Evolutionary conservation across 2,329 filamentous ascomycete genomes (phyloP), one percentile per base, ranked within the genome.

Genomic region (Aspergillus floridensis): DNA sequence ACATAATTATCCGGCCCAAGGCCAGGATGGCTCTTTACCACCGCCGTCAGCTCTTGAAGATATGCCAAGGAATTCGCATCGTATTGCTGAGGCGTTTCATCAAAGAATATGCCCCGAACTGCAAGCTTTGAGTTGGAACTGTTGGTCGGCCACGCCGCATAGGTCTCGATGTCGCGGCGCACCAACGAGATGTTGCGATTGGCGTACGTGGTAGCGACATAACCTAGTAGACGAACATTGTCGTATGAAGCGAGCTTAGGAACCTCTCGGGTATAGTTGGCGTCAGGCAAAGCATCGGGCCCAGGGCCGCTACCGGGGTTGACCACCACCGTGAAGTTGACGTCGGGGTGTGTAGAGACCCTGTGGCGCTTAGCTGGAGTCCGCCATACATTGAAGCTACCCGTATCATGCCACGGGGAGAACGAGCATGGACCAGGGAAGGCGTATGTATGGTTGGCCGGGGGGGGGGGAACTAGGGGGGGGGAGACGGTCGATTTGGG

Each of bases 121-220:
- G 75, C 70, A 53, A 82, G 67, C 46, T 72, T 72, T 12, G 71
- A 65, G 61, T 74, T 72, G 19, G 70, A 69, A 53, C 69, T 71
- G 56, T 69, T 72, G 16, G 63, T 65, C 11, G 75, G 68, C 80
- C 80, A 83, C 41, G 72, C 75, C 16, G 74, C 76, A 59, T 82
- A 82, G 4, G 70, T 72, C 54, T 74, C 73, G 49, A 83, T 76
- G 60, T 83, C 81, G 59, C 70, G 64, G 58, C 67, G 69, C 51
- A 79, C 68, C 72, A 76, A 59, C 66, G 75, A 68, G 71, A 81
- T 66, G 53, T 75, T 67, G 53, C 75, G 74, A 50, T 65, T 70
- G 22, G 71, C 73, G 68, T 83, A 85, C 41, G 79, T 81, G 57
- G 79, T 80, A 49, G 81, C 72, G 68, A 83, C 81, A 67, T 82